Evolutionary conservation across 2,329 filamentous ascomycete genomes (phyloP).

Genomic region (Aspergillus novofumigatus): DNA sequence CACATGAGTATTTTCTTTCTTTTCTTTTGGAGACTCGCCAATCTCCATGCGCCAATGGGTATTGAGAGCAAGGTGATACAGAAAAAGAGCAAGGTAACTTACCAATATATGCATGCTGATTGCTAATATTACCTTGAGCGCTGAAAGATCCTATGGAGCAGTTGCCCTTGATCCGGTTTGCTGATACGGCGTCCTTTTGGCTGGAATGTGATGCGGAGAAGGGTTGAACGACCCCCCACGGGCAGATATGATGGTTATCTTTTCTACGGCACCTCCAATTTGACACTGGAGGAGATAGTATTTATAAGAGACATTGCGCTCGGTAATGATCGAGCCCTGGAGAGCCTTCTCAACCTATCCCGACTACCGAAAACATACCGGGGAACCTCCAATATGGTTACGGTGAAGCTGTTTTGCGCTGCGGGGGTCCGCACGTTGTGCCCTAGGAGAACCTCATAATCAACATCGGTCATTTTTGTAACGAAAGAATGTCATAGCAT

Average conservation of each 20-base stretch:
- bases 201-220: background rate
- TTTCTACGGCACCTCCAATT: background rate
- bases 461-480: conserved; percentile 1
- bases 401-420: conserved; percentile 28
- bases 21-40: background rate
- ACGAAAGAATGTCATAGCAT: conserved; percentile 4
- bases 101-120: conserved; percentile 46
- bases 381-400: conserved; percentile 21
- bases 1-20: conserved; percentile 3
- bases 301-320: conserved; percentile 17
- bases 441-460: background rate
- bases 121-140: conserved; percentile 6
- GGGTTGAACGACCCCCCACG: background rate
- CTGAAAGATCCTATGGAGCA: background rate
- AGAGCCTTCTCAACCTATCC: conserved; percentile 2
- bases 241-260: background rate
- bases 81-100: conserved; percentile 21
- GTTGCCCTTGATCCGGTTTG: background rate
- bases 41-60: background rate
- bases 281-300: conserved; percentile 5
- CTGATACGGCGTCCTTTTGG: background rate
- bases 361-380: conserved; percentile 16
- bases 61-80: conserved; percentile 7
- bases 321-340: conserved; percentile 19
- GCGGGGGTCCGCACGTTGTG: conserved; percentile 17